Evolutionary conservation across 352 stramenopile species (phyloP).

Genomic region (Phytophthora crassamura): DNA sequence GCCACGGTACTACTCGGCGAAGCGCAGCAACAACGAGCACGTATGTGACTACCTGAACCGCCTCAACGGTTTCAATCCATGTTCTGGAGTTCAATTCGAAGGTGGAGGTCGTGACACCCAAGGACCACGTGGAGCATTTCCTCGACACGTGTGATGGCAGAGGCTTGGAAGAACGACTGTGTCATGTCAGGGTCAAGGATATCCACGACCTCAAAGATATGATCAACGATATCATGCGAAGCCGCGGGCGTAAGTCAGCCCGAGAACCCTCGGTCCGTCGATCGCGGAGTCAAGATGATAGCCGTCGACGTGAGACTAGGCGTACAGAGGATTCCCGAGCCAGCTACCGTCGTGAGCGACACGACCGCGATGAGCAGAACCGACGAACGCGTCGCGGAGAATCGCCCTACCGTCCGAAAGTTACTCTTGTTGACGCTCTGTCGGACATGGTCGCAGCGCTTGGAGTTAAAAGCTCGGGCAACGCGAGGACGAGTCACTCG

Average conservation of each 20-base stretch:
- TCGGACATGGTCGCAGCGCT: no score
- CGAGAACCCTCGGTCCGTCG: no score
- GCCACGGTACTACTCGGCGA: constrained; percentile 10
- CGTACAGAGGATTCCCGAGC: neutral
- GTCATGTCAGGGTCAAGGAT: neutral
- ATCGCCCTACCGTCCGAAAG: no score
- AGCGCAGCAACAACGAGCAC: neutral
- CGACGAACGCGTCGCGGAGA: no score
- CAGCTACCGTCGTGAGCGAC: neutral
- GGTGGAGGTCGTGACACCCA: neutral
- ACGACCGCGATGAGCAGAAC: constrained; percentile 1
- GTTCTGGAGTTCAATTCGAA: no score
- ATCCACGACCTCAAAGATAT: neutral
- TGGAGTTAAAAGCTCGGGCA: no score
- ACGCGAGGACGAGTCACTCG: no score
- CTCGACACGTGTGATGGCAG: neutral
- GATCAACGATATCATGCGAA: neutral
- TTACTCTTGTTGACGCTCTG: no score
- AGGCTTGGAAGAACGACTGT: neutral
- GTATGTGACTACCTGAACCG: constrained; percentile 11
- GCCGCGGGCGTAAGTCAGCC: neutral
- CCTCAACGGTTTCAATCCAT: constrained; percentile 1
- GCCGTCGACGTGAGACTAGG: neutral
- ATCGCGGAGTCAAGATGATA: no score
- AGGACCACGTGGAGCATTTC: neutral